Base-by-base conservation (phyloP, 768 basidiomycete genomes). In the Mycena vulgaris region DNA sequence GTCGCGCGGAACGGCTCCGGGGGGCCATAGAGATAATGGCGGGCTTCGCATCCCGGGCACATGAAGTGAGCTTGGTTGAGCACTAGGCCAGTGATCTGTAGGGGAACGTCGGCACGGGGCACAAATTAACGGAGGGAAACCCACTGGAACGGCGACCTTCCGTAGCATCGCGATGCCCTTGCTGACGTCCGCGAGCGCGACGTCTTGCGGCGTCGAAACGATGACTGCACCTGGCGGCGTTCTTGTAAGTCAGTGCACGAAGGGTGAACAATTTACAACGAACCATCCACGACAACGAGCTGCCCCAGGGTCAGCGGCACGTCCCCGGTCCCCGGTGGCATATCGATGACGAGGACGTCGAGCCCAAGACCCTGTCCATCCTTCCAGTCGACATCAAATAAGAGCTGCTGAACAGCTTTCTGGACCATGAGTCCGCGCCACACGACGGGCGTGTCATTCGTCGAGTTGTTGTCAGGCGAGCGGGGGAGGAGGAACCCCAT, bases 351-450 rank as follows among this genome's bases (percentile, higher is more conserved):
- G 19, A 99, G 86, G 0, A 96, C 85, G 75, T 99, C 97, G 33
- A 98, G 81, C 4, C 89, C 89, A 0, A 79, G 82, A 6, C 82
- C 83, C 2, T 83, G 83, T 14, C 75, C 78, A 7, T 80, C 79
- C 19, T 77, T 11, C 97, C 97, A 98, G 79, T 98, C 97, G 7
- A 98, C 95, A 73, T 98, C 96, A 76, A 99, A 98, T 1, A 98
- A n/a, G 0, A 99, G 86, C 78, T 98, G 97, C 78, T 98, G 97
- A 0, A 97, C 95, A 28, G 97, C 96, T 77, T 98, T 98, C 82
- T 97, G 96, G 1, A 98, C 97, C 97, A 98, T 99, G 25, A 98
- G 87, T 3, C 97, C 97, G 28, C 97, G 88, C 97, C 97, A 99
- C 33, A 97, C 95, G 35, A 98, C 87, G 0, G 96, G 92, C 0